phyloP scores from a whole-genome alignment of 2,329 filamentous ascomycete genomes.

The Phialemonium atrogriseum region DNA sequence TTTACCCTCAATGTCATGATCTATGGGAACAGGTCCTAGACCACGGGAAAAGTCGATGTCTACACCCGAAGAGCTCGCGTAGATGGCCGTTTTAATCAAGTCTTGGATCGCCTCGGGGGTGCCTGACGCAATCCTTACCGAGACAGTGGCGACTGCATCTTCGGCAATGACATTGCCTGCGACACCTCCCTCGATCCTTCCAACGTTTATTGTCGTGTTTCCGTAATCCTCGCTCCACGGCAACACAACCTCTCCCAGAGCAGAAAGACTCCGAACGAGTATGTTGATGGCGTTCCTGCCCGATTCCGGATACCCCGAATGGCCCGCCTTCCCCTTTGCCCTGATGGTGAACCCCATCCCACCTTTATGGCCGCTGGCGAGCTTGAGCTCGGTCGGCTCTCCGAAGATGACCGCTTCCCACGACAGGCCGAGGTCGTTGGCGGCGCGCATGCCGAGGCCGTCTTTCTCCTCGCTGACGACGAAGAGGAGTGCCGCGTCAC shows the following conservation, averaged over 20 bases:
- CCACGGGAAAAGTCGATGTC: conserved; percentile 55
- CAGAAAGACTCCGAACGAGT: conserved; percentile 61
- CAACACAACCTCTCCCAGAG: conserved; percentile 58
- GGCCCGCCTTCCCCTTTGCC: conserved; percentile 66
- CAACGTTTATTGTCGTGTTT: conserved; percentile 81
- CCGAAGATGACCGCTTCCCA: conserved; percentile 74
- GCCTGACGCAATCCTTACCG: conserved; percentile 69
- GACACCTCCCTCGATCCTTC: conserved; percentile 70
- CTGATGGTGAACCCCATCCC: conserved; percentile 58
- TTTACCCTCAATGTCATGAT: conserved; percentile 66
- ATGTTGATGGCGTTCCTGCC: conserved; percentile 78
- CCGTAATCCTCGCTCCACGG: conserved; percentile 72
- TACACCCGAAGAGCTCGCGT: conserved; percentile 40
- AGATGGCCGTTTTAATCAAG: conserved; percentile 44
- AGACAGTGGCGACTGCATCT: conserved; percentile 56
- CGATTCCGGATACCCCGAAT: conserved; percentile 86
- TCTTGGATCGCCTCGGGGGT: conserved; percentile 50
- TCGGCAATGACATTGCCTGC: conserved; percentile 81
- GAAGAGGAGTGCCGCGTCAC: conserved; percentile 42
- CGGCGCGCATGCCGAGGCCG: conserved; percentile 69
- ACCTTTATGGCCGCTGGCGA: conserved; percentile 90
- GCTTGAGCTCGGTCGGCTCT: conserved; percentile 81
- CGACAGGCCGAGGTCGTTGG: conserved; percentile 25
- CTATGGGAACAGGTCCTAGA: conserved; percentile 68
- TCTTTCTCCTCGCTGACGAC: conserved; percentile 75